Percentiles rank a stretch among this genome's conserved stretches.
phyloP scores from a whole-genome alignment of 2,329 filamentous ascomycete genomes.

The Colletotrichum sp. region DNA sequence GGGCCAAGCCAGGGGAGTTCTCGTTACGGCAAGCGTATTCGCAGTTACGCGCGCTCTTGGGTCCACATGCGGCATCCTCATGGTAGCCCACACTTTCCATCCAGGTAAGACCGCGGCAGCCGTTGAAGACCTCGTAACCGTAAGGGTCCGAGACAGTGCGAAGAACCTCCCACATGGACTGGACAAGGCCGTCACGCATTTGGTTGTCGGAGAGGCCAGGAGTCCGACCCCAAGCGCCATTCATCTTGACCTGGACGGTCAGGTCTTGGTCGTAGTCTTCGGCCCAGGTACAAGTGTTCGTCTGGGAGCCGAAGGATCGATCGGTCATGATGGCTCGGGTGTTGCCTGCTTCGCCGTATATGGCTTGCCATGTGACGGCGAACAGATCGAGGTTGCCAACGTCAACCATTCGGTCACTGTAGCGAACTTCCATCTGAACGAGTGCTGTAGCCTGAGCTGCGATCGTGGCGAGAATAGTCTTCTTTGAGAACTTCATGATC shows the following conservation, averaged over 20 bases:
- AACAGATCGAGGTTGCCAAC: conserved; percentile 23
- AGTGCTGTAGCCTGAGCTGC: conserved; percentile 1
- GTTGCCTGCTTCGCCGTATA: conserved; percentile 20
- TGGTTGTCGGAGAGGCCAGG: conserved; percentile 12
- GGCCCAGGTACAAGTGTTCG: conserved; percentile 14
- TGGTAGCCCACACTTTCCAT: conserved; percentile 11
- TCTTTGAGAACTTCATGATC: conserved; percentile 15
- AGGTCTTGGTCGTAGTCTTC: conserved; percentile 10
- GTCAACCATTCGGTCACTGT: conserved; percentile 21
- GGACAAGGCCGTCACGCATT: conserved; percentile 21
- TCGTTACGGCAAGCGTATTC: conserved; percentile 7
- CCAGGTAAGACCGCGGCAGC: conserved; percentile 19
- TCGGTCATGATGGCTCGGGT: conserved; percentile 17
- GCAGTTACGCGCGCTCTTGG: not conserved
- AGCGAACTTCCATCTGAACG: conserved; percentile 22
- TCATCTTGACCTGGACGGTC: conserved; percentile 15
- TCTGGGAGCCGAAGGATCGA: not conserved
- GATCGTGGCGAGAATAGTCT: conserved; percentile 2
- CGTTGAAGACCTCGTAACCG: conserved; percentile 18
- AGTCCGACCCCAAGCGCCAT: conserved; percentile 21
- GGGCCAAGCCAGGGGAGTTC: conserved; percentile 6
- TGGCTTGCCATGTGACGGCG: conserved; percentile 15
- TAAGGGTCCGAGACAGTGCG: not conserved
- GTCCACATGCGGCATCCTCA: conserved; percentile 1
- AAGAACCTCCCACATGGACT: conserved; percentile 20